Evolutionary conservation across 192 early-diverging fungal genomes (phyloP), one percentile per base, ranked within the genome.

Genomic region (Backusella liffmaniae): DNA sequence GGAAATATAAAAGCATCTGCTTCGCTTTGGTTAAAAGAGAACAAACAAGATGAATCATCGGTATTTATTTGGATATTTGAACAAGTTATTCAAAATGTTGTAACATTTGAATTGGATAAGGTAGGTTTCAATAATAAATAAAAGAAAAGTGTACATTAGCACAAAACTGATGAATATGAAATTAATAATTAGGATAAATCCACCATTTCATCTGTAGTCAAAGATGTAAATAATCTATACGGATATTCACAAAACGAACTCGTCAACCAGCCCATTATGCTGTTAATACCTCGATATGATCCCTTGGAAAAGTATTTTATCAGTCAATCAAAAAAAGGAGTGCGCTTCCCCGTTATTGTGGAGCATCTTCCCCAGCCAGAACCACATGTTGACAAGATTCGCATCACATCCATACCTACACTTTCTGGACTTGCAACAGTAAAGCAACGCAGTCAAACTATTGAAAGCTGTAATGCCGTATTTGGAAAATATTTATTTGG

Each of bases 401-500:
- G 85, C 23, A 86, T 92, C 21, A 91, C 89, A 21, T 89, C 89
- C 1, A 91, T 92, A 68, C 86, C 90, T 7, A 87, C 87, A 26
- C 88, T 92, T 39, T 86, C 90, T n/a, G 90, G 91, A 8, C 84
- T 91, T 12, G 84, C 91, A 41, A 90, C 90, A 3, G 70, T 84
- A 3, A 29, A 26, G 13, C 81, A 80, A 21, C 66, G 76, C 49
- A 75, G 82, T 56, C 87, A 90, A 1, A 66, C 84, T 4, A 87
- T 92, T 49, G 83, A 89, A 41, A 77, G 84, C 4, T 86, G 84
- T 71, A 91, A 91, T 80, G 73, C 80, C 3, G 85, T 83, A 1
- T 91, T 92, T 77, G 82, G 83, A 23, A 89, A 89, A 67, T 90
- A 90, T 66, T 78, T 92, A 26, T 92, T 92, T 79, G 91, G 91